A percentile compares a stretch with the other conserved stretches of the same genome.
Conservation (phyloP, 1,284 basidiomycete species). For the Naganishia liquefaciens region DNA sequence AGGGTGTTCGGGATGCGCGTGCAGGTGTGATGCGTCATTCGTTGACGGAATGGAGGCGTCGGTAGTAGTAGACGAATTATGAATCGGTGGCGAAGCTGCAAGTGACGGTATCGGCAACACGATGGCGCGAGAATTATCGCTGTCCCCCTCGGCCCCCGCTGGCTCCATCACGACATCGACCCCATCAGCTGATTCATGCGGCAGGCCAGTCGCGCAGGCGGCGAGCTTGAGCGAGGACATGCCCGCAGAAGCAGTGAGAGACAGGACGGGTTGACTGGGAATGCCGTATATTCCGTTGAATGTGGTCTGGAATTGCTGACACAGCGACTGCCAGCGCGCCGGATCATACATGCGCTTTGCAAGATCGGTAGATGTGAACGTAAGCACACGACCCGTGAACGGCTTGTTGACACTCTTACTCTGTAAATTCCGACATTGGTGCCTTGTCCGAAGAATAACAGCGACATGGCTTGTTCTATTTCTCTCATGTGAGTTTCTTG, state of each 20-base stretch:
- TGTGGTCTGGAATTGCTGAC: conserved; percentile 75
- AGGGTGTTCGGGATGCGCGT: conserved; percentile 42
- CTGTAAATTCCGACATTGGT: conserved; percentile 50
- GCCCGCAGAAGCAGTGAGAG: conserved; percentile 83
- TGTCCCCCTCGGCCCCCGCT: conserved; percentile 17
- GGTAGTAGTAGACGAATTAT: conserved; percentile 37
- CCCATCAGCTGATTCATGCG: conserved; percentile 51
- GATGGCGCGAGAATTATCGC: conserved; percentile 9
- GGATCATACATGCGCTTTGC: conserved; percentile 75
- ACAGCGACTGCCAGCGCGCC: conserved; percentile 71
- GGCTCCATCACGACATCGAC: conserved; percentile 22
- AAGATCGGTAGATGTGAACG: not conserved
- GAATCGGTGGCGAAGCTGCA: conserved; percentile 43
- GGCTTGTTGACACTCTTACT: conserved; percentile 36
- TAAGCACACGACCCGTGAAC: too few relatives aligned
- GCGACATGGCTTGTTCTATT: conserved; percentile 72
- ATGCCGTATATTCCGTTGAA: conserved; percentile 82
- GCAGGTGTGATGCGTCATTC: conserved; percentile 33
- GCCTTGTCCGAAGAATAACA: conserved; percentile 67
- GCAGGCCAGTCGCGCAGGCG: conserved; percentile 56
- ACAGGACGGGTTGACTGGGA: conserved; percentile 79
- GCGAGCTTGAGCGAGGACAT: conserved; percentile 83
- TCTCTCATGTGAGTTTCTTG: conserved; percentile 73
- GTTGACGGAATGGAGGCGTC: conserved; percentile 28
- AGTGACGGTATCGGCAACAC: conserved; percentile 38